phyloP scores from a whole-genome alignment of 768 basidiomycete species.

The Termitomyces eurrhizus region DNA sequence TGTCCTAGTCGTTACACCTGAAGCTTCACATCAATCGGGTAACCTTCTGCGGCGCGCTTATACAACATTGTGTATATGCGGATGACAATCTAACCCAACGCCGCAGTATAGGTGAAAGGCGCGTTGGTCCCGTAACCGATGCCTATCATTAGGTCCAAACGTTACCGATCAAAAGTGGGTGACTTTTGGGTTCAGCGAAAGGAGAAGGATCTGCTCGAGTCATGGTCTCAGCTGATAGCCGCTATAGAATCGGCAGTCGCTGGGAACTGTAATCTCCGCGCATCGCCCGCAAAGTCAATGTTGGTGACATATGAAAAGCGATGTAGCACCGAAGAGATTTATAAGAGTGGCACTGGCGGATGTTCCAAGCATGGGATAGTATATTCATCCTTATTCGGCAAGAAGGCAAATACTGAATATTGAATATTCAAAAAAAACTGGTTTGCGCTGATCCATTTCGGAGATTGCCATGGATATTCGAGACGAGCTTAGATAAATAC shows the following conservation, averaged over 20 bases:
- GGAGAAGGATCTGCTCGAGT: constrained; percentile 10
- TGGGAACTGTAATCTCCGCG: constrained; percentile 13
- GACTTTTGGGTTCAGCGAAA: constrained; percentile 2
- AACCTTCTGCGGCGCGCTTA: constrained; percentile 13
- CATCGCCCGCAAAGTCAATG: constrained; percentile 9
- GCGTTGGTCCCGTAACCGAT: constrained; percentile 3
- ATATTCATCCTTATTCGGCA: not conserved
- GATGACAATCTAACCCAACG: constrained; percentile 12
- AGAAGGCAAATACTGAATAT: not conserved
- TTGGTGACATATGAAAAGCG: constrained; percentile 9
- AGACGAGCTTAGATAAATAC: not conserved
- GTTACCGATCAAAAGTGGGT: constrained; percentile 12
- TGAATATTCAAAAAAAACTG: not conserved
- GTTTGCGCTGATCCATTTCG: not conserved
- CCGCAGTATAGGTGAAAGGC: not conserved
- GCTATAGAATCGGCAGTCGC: constrained; percentile 11
- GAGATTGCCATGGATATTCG: not conserved
- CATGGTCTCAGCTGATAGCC: constrained; percentile 17
- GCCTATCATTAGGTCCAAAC: constrained; percentile 1
- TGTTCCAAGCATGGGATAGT: not conserved
- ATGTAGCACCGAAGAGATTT: not conserved
- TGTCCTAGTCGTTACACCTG: not conserved
- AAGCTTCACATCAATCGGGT: constrained; percentile 13
- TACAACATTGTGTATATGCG: constrained; percentile 11
- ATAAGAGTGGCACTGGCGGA: not conserved